A percentile compares a stretch with the other conserved stretches of the same genome.
Conservation (phyloP, 2,329 filamentous ascomycete genomes). For the Passalora sequoiae region DNA sequence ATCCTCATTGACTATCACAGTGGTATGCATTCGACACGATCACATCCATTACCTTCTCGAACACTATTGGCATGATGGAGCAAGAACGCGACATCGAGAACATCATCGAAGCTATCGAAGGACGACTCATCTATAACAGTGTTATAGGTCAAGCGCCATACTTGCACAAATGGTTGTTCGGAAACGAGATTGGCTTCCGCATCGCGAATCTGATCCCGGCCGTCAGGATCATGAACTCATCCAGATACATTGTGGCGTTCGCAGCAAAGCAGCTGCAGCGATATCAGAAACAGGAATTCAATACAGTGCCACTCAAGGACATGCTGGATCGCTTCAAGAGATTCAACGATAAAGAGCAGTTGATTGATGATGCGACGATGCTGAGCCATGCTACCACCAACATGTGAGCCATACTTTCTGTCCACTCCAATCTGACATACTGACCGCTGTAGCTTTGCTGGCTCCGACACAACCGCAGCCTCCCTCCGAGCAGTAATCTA, state of each 20-base stretch:
- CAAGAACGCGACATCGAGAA: constrained; percentile 17
- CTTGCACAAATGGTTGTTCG: constrained; percentile 23
- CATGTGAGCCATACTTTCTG: constrained; percentile 50
- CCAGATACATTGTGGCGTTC: constrained; percentile 23
- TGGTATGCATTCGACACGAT: constrained; percentile 26
- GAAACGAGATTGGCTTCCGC: constrained; percentile 15
- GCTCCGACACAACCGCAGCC: constrained; percentile 33
- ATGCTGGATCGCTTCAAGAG: constrained; percentile 26
- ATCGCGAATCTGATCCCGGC: constrained; percentile 18
- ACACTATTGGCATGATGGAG: constrained; percentile 21
- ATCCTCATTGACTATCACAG: too few relatives aligned
- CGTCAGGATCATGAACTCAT: constrained; percentile 19
- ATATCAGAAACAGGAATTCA: constrained; percentile 20
- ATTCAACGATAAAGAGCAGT: constrained; percentile 21
- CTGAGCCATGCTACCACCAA: constrained; percentile 39
- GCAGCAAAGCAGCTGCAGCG: constrained; percentile 19
- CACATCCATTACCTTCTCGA: constrained; percentile 23
- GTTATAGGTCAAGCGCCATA: constrained; percentile 22
- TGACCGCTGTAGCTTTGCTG: constrained; percentile 39
- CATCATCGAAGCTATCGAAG: constrained; percentile 17
- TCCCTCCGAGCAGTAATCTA: constrained; percentile 34
- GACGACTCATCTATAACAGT: constrained; percentile 22
- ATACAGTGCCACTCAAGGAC: constrained; percentile 17
- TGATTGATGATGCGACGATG: constrained; percentile 20
- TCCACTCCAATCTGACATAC: not conserved